Evolutionary conservation across 768 basidiomycete species (phyloP), one percentile per base, ranked within the genome.

Genomic region (Termitomyces sp.): DNA sequence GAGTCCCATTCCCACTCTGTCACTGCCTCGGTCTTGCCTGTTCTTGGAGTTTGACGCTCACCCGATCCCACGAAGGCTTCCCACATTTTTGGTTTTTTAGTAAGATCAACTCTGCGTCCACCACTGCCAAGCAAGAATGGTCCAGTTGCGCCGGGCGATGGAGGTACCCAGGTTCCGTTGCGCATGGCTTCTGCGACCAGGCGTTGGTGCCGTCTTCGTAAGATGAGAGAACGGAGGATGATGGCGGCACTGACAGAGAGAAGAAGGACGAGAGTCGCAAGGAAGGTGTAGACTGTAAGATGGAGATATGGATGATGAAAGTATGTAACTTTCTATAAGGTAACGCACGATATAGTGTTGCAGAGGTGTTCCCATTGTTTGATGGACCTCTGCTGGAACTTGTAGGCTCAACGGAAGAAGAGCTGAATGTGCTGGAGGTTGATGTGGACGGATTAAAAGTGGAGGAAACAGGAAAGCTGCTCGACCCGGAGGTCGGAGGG

Each of bases 171-270:
- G 7, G 86, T 85, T 9, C 87, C 87, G 60, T 85, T 83, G 29
- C 81, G 76, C 63, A 88, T 87, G 17, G 86, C 86, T 62, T 88
- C 85, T 56, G 83, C 85, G 37, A 88, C 75, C 67, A 85, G 69
- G 6, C 77, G 79, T 17, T 83, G 80, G 60, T 86, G 84, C 4
- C 88, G 81, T 14, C 86, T 73, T 3, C 88, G 80, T n/a, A 89
- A 77, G 45, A 88, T 63, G 60, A 88, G 79, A 25, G 86, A 88
- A 40, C 88, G 85, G 50, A 83, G 65, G 62, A 89, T 81, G 68
- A 89, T 87, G 12, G 86, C 86, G 2, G 82, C 82, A 9, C 86
- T 87, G n/a, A 90, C 83, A 45, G 79, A 77, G 29, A 89, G 80
- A 20, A 90, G 81, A 25, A 89, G 82, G 61, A 89, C 80, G 55